Percentiles rank a stretch among this genome's conserved stretches.
These are phyloP conservation scores for Dipodascopsis tothii DNA, from an alignment of 805 yeast species.

Conservation along the genomic window DNA sequence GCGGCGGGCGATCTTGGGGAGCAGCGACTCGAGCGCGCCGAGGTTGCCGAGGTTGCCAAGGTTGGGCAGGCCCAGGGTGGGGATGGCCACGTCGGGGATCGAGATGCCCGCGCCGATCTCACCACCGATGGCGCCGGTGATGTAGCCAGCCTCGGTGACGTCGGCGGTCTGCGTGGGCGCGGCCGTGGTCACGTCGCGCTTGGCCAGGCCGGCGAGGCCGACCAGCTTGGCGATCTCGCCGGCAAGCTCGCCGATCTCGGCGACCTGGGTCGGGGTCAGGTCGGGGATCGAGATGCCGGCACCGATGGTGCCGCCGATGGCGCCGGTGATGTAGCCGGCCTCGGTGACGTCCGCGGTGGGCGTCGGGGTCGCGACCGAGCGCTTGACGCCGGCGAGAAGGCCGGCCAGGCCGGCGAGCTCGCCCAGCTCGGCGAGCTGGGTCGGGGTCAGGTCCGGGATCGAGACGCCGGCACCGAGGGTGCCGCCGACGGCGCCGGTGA, in stretches of 20 bases:
- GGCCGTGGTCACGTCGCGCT: conserved; percentile 18
- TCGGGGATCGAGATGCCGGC: too few relatives aligned
- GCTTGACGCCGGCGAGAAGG: conserved; percentile 13
- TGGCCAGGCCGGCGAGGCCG: too few relatives aligned
- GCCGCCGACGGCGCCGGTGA: too few relatives aligned
- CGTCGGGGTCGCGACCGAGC: conserved; percentile 18
- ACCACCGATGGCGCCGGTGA: conserved; percentile 15
- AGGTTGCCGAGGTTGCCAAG: neutral
- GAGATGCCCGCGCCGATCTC: conserved; percentile 1
- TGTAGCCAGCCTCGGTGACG: conserved; percentile 13
- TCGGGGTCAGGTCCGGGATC: too few relatives aligned
- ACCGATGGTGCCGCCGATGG: too few relatives aligned
- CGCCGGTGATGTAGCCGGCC: too few relatives aligned
- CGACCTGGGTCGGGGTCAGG: too few relatives aligned
- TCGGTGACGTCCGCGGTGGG: conserved; percentile 11
- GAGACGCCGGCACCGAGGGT: too few relatives aligned
- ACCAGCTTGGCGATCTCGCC: too few relatives aligned
- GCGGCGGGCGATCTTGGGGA: conserved; percentile 1
- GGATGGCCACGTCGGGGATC: neutral
- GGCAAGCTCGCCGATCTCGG: too few relatives aligned
- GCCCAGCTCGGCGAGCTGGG: too few relatives aligned
- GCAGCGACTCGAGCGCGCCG: neutral
- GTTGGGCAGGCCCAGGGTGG: neutral
- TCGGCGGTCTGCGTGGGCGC: conserved; percentile 13
- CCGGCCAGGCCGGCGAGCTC: too few relatives aligned